A percentile compares a stretch with the other conserved stretches of the same genome.
These are phyloP conservation scores for Taiozyma onychis DNA, from an alignment of 1,139 yeast genomes.

Conservation along the genomic window DNA sequence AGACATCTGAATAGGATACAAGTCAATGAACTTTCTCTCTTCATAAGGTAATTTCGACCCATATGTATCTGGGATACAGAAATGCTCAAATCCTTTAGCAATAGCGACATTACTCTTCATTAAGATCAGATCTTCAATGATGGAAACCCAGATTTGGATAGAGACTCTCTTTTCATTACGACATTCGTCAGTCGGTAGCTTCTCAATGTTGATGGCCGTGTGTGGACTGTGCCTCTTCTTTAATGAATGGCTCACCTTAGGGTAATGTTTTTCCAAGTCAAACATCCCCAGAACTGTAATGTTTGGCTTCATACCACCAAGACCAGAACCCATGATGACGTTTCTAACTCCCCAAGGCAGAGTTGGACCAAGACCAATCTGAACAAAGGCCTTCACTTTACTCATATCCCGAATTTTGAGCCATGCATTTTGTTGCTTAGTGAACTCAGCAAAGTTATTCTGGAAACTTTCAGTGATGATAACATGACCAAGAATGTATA, in stretches of 20 bases:
- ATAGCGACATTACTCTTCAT: conserved; percentile 91
- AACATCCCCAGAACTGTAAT: conserved; percentile 88
- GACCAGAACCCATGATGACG: conserved; percentile 84
- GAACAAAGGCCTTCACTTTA: conserved; percentile 87
- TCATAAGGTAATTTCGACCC: conserved; percentile 13
- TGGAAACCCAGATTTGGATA: conserved; percentile 84
- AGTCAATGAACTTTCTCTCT: conserved; percentile 59
- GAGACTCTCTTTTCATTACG: conserved; percentile 65
- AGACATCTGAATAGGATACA: conserved; percentile 96
- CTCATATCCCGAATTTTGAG: conserved; percentile 68
- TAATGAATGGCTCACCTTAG: conserved; percentile 12
- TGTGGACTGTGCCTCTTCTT: conserved; percentile 7
- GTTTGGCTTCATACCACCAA: conserved; percentile 97
- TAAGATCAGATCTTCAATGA: conserved; percentile 86
- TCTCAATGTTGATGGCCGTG: conserved; percentile 21
- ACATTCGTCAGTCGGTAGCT: conserved; percentile 78
- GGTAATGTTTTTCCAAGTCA: conserved; percentile 38
- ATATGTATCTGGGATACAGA: conserved; percentile 48
- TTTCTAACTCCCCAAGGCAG: conserved; percentile 96
- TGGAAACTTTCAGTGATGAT: conserved; percentile 55
- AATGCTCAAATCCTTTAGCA: conserved; percentile 73
- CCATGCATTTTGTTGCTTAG: conserved; percentile 79
- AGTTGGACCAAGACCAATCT: conserved; percentile 81
- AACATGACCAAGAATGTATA: conserved; percentile 90
- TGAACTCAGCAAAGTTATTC: conserved; percentile 58